Conservation (phyloP, 2,329 filamentous ascomycete genomes). For the Dactylellina cionopaga region DNA sequence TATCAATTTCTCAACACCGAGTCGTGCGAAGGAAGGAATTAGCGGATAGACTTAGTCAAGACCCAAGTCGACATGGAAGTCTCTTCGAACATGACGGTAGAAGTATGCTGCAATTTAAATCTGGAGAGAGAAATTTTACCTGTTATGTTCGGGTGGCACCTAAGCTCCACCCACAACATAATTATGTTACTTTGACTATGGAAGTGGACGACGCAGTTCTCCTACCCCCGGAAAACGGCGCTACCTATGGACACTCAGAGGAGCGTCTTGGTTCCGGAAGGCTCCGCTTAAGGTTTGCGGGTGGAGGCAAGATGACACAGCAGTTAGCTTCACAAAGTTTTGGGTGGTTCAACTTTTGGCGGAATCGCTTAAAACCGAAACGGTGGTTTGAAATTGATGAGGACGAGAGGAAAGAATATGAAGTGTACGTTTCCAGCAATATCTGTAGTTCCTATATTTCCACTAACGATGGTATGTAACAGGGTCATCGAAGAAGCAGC, state of each 20-base stretch:
- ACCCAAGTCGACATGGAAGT: slow-evolving; percentile 15
- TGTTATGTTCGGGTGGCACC: slow-evolving; percentile 42
- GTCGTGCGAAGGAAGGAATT: slow-evolving; percentile 22
- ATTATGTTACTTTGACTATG: slow-evolving; percentile 44
- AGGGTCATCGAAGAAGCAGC: slow-evolving; percentile 29
- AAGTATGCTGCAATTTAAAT: slow-evolving; percentile 48
- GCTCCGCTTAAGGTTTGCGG: slow-evolving; percentile 35
- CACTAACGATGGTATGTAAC: not conserved
- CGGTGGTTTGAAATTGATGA: slow-evolving; percentile 48
- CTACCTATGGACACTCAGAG: not conserved
- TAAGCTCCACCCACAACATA: slow-evolving; percentile 25
- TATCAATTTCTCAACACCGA: slow-evolving; percentile 41
- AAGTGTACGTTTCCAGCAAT: slow-evolving; percentile 1
- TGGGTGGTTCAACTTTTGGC: slow-evolving; percentile 48
- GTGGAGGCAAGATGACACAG: slow-evolving; percentile 5
- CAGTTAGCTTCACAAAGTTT: slow-evolving; percentile 34
- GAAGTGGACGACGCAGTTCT: slow-evolving; percentile 44
- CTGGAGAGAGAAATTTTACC: slow-evolving; percentile 28
- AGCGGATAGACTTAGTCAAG: slow-evolving; percentile 35
- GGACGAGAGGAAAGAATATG: slow-evolving; percentile 43
- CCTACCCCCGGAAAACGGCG: slow-evolving; percentile 9
- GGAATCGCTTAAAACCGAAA: slow-evolving; percentile 40
- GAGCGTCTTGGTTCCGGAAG: slow-evolving; percentile 41
- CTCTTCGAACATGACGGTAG: slow-evolving; percentile 37
- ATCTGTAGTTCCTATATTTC: not conserved